A percentile compares a stretch with the other conserved stretches of the same genome.
Conservation (phyloP, 352 stramenopile species). For the Phytophthora melonis region DNA sequence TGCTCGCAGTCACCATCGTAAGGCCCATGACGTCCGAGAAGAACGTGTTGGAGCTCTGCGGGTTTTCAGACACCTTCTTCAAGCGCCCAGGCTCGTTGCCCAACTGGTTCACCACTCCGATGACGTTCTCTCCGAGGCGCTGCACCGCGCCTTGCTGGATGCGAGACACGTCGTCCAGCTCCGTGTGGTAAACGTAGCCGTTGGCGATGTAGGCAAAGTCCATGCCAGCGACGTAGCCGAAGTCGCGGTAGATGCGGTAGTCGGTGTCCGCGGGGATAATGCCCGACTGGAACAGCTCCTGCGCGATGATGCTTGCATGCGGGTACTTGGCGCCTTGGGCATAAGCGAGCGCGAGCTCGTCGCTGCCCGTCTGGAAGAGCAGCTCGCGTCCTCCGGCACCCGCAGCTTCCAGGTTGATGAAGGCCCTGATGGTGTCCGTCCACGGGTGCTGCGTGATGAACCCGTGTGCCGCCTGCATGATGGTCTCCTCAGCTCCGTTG, state of each 20-base stretch:
- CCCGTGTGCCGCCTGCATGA: constrained; percentile 79
- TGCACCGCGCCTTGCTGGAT: constrained; percentile 77
- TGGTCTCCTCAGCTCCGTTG: constrained; percentile 83
- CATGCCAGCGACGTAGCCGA: constrained; percentile 80
- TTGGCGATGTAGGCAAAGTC: constrained; percentile 87
- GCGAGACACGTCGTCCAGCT: constrained; percentile 70
- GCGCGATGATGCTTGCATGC: constrained; percentile 78
- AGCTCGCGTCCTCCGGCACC: constrained; percentile 76
- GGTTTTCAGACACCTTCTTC: constrained; percentile 65
- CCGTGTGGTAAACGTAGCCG: constrained; percentile 85
- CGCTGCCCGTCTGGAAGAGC: constrained; percentile 83
- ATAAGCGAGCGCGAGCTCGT: constrained; percentile 79
- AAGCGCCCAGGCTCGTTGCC: constrained; percentile 50
- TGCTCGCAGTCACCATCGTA: constrained; percentile 72
- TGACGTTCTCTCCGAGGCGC: constrained; percentile 77
- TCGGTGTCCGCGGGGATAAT: constrained; percentile 80
- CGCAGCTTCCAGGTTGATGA: constrained; percentile 83
- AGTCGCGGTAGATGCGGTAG: constrained; percentile 79
- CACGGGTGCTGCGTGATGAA: constrained; percentile 87
- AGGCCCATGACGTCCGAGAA: constrained; percentile 79
- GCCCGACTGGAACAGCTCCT: constrained; percentile 82
- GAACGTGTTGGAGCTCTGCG: constrained; percentile 69
- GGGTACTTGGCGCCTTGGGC: constrained; percentile 75
- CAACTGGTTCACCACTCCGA: constrained; percentile 66
- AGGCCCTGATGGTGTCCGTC: constrained; percentile 72